Evolutionary conservation across 1,284 basidiomycete species (phyloP).

Genomic region (Malassezia pachydermatis): DNA sequence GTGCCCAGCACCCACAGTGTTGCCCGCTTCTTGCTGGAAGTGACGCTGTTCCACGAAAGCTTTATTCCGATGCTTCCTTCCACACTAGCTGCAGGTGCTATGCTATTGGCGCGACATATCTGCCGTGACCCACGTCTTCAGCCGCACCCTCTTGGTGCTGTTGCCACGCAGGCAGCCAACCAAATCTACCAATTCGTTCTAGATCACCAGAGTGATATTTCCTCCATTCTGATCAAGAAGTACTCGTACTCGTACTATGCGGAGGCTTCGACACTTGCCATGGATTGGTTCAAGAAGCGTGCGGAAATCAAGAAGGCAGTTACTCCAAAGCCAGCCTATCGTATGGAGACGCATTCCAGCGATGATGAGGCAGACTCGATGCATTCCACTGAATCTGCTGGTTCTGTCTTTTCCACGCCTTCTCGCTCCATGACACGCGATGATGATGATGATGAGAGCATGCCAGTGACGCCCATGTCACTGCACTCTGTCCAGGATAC

Average conservation of each 20-base stretch:
- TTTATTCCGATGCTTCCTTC: conserved; percentile 79
- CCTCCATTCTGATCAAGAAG: conserved; percentile 89
- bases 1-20: conserved; percentile 67
- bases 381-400: conserved; percentile 30
- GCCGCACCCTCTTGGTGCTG: conserved; percentile 15
- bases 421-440: conserved; percentile 41
- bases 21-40: conserved; percentile 95
- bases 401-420: conserved; percentile 41
- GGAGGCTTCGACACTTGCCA: conserved; percentile 78
- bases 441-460: conserved; percentile 40
- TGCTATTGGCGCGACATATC: conserved; percentile 78
- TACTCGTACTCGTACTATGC: conserved; percentile 91
- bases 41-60: conserved; percentile 90
- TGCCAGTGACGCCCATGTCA: conserved; percentile 45
- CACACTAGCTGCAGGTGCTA: conserved; percentile 71
- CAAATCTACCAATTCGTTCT: conserved; percentile 57
- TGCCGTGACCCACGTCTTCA: conserved; percentile 41
- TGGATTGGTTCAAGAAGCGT: conserved; percentile 65
- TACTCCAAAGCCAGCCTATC: conserved; percentile 9
- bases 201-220: conserved; percentile 75
- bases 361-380: conserved; percentile 36
- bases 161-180: not conserved
- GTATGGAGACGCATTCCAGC: conserved; percentile 17
- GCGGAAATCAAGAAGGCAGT: conserved; percentile 18
- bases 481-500: conserved; percentile 39